Base-by-base conservation (phyloP, 148 eudicot genomes). In the Rhododendron griersonianum region DNA sequence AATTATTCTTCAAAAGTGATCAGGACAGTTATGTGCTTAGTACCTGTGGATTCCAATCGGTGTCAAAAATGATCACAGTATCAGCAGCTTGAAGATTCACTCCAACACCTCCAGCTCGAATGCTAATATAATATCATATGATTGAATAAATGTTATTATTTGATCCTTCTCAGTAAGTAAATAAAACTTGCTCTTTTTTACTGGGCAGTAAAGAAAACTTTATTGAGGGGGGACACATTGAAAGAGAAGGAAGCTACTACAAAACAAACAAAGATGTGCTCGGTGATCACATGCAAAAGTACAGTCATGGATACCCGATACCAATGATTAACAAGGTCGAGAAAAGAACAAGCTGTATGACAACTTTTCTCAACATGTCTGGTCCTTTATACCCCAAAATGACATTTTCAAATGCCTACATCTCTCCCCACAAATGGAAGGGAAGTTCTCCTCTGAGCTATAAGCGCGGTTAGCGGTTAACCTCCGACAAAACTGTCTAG, bases 61-160 rank as follows among this genome's bases (percentile, higher is more conserved):
- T 98, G 87, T 98, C 99, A 87, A 98, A 98, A 84, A 98, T 95
- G 90, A 98, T 98, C 81, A 98, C 99, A 21, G 99, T 98, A 91
- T 98, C 99, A 74, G 99, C 99, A 87, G 99, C 99, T 91, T 98
- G 99, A 89, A 98, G 99, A 90, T 98, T 98, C 85, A 98, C 98
- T 57, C 99, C 99, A 87, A 98, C 99, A 81, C 99, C 99, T 83
- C 99, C 99, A 83, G 99, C 99, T 5, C 99, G 99, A 69, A 98
- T 95, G 90, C 99, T 98, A 85, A 83, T 37, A 88, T 67, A 85
- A 84, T 44, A 88, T 74, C 83, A 89, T 48, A 87, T 47, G 53
- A 63, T 39, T 37, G 18, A 81, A 76, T 86, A 77, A 91, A 82
- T 63, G 5, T 80, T 30, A 41, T 41, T 6, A 41, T 39, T 86